Conservation (phyloP, 306 rosid species). For the Ceratonia siliqua region DNA sequence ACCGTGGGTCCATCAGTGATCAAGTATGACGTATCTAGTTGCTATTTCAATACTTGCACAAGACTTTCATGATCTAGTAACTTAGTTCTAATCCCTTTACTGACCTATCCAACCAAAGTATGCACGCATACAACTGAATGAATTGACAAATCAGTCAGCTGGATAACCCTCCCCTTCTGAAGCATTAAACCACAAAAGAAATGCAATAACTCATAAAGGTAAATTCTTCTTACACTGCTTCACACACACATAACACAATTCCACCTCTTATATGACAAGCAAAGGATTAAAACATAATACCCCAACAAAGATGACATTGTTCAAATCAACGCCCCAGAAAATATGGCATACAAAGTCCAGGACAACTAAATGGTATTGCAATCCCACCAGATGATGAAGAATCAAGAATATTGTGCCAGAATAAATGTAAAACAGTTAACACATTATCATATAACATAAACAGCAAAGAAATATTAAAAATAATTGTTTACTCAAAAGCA, state of each 20-base stretch:
- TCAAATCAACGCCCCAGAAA: conserved; percentile 2
- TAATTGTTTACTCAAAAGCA: conserved; percentile 3
- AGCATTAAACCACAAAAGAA: conserved; percentile 11
- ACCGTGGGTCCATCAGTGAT: too few species aligned
- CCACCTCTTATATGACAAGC: conserved; percentile 8
- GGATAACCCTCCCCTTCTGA: neutral
- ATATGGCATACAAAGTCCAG: neutral
- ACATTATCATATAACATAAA: neutral
- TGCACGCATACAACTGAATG: neutral
- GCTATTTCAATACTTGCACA: neutral
- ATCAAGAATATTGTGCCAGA: conserved; percentile 13
- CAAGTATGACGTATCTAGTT: neutral
- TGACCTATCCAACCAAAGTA: conserved; percentile 10
- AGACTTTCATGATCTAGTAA: neutral
- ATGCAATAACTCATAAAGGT: neutral
- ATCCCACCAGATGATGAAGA: neutral
- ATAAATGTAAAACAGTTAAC: conserved; percentile 21
- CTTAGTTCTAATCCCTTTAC: conserved; percentile 8
- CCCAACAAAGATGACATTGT: conserved; percentile 4
- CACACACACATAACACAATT: neutral
- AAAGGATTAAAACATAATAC: neutral
- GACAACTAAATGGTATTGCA: neutral
- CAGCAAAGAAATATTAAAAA: conserved; percentile 6
- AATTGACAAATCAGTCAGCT: conserved; percentile 9
- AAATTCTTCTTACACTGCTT: neutral